Base-by-base conservation (phyloP, 345 rosid genomes). In the Syzygium grande region DNA sequence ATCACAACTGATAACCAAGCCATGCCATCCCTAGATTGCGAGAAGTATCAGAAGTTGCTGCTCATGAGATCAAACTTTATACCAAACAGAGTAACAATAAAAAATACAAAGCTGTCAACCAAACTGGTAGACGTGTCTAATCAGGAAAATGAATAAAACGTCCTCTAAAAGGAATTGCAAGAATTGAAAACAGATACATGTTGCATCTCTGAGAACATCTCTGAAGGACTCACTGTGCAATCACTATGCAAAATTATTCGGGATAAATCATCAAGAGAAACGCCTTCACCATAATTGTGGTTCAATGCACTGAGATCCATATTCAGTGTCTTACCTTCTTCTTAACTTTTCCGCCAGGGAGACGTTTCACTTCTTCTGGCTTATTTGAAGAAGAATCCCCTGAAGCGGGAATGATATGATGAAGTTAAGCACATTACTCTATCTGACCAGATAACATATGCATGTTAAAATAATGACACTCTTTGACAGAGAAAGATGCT, bases 261-360 rank as follows among this genome's bases (percentile, higher is more conserved):
- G 27, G 83, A 73, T 19, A 73, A 61, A 38, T 73, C 25, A 73
- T 49, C 25, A 73, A 38, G 14, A 73, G 49, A 73, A 73, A 38
- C 5, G 14, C 43, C 27, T 38, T 41, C 25, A 73, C 83, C 49
- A 87, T 54, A 16, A 84, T 38, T 19, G 17, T 11, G 46, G 83
- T 52, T 46, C 41, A 43, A n/a, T 29, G 85, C 51, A 85, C 51
- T 23, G 27, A 85, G 54, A 54, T 56, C 87, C 63, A 84, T 27
- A 52, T 56, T 56, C 23, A 41, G 56, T 22, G 61, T 56, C 93
- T 93, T 89, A 97, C 99, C 94, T 97, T 97, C 94, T 95, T 97
- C 95, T 97, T 96, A 38, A 96, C 43, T 91, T 97, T 97, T 41
- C 98, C 99, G 54, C 99, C 99, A 56, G 99, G 98, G 52, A 96